These are phyloP conservation scores for Aspergillus novoparasiticus DNA, from an alignment of 2,329 filamentous ascomycete species.

Conservation along the genomic window DNA sequence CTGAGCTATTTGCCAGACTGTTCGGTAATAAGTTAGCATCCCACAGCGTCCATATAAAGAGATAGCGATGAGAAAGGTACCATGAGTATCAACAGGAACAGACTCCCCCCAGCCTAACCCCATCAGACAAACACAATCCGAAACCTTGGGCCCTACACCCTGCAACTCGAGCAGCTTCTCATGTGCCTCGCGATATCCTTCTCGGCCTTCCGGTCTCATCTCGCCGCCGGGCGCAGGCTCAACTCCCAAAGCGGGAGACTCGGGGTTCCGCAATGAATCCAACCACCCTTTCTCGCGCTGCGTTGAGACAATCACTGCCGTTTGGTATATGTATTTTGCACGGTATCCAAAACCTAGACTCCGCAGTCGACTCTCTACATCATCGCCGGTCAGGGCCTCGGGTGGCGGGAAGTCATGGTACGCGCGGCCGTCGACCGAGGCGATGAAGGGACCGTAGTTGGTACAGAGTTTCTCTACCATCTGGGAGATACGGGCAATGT, in stretches of 20 bases:
- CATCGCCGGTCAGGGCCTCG: constrained; percentile 67
- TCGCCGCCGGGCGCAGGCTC: constrained; percentile 49
- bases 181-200: constrained; percentile 78
- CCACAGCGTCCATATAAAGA: background rate
- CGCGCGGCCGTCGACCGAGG: constrained; percentile 66
- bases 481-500: constrained; percentile 90
- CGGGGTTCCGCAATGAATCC: constrained; percentile 74
- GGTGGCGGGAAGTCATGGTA: constrained; percentile 89
- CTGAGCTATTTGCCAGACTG: constrained; percentile 95
- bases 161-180: constrained; percentile 75
- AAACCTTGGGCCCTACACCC: constrained; percentile 94
- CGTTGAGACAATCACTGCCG: constrained; percentile 71
- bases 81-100: constrained; percentile 93
- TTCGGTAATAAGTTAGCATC: constrained; percentile 10
- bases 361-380: constrained; percentile 79
- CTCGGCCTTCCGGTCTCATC: constrained; percentile 54
- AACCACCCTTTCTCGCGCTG: constrained; percentile 76
- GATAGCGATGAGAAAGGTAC: constrained; percentile 34
- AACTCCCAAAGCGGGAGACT: constrained; percentile 62
- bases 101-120: constrained; percentile 94
- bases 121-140: constrained; percentile 96
- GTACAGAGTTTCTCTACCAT: constrained; percentile 94
- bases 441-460: constrained; percentile 79
- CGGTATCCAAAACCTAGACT: constrained; percentile 91
- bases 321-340: constrained; percentile 88